Percentiles rank a stretch among this genome's conserved stretches.
These are phyloP conservation scores for Neovahlkampfia damariscottae DNA, from an alignment of 78 protist species.

Conservation along the genomic window DNA sequence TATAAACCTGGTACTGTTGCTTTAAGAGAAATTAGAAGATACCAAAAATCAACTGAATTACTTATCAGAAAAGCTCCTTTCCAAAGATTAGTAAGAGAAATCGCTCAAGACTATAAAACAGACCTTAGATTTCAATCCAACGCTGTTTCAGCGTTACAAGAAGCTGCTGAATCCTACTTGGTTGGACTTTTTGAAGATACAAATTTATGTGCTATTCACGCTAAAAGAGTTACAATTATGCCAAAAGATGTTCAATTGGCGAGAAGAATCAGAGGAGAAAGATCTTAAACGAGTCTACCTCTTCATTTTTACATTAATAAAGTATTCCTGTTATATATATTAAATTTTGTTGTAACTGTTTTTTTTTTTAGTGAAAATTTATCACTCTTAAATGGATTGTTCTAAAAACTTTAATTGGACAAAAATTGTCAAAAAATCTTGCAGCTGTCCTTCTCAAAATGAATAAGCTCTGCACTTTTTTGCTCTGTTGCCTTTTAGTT, in stretches of 20 bases:
- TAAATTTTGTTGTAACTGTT: too few species aligned
- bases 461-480: too few species aligned
- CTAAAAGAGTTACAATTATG: conserved; percentile 84
- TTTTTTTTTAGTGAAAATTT: too few species aligned
- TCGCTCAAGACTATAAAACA: conserved; percentile 25
- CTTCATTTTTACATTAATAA: too few species aligned
- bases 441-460: too few species aligned
- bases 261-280: conserved; percentile 73
- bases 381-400: too few species aligned
- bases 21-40: conserved; percentile 61
- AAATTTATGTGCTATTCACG: conserved; percentile 82
- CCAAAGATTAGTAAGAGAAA: conserved; percentile 65
- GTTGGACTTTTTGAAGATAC: conserved; percentile 88
- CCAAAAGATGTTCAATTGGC: conserved; percentile 90
- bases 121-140: conserved; percentile 67
- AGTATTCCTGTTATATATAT: too few species aligned
- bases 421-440: too few species aligned
- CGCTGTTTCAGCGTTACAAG: conserved; percentile 88
- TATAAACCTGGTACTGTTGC: conserved; percentile 85
- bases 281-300: too few species aligned
- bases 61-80: conserved; percentile 80
- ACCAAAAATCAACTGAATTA: conserved; percentile 70
- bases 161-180: conserved; percentile 85
- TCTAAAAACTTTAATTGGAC: too few species aligned
- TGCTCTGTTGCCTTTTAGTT: too few species aligned